Percentiles rank a stretch among this genome's conserved stretches.
Evolutionary conservation across 1,139 yeast genomes (phyloP).

Genomic region (Debaryomycetaceae sp.): DNA sequence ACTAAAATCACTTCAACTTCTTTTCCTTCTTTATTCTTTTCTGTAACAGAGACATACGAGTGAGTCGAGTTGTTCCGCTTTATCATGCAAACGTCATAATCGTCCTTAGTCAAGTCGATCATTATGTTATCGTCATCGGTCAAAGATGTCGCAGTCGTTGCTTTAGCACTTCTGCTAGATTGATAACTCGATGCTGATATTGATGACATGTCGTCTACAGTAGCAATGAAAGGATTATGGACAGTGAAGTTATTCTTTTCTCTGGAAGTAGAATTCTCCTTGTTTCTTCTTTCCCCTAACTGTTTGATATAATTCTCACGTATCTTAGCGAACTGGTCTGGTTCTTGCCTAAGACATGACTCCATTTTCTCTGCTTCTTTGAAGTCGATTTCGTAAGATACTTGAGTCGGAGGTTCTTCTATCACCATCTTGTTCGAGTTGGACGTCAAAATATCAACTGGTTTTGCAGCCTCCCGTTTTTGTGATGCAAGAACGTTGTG

Average conservation of each 20-base stretch:
- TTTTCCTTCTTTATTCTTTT: slow-evolving; percentile 38
- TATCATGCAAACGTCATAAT: slow-evolving; percentile 34
- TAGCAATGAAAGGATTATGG: neutral
- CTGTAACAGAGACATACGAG: slow-evolving; percentile 40
- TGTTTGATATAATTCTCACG: neutral
- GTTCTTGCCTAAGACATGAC: neutral
- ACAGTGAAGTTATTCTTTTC: neutral
- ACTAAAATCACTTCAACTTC: slow-evolving; percentile 47
- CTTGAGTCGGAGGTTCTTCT: slow-evolving; percentile 38
- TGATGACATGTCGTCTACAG: slow-evolving; percentile 6
- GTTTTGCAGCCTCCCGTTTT: slow-evolving; percentile 4
- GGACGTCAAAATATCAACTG: slow-evolving; percentile 6
- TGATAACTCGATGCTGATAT: slow-evolving; percentile 27
- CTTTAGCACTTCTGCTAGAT: slow-evolving; percentile 26
- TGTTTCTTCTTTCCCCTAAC: neutral
- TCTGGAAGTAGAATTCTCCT: neutral
- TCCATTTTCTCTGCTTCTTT: slow-evolving; percentile 22
- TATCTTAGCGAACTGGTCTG: neutral
- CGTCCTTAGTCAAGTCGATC: slow-evolving; percentile 44
- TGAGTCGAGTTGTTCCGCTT: slow-evolving; percentile 33
- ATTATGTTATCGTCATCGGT: slow-evolving; percentile 39
- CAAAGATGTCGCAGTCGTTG: slow-evolving; percentile 15
- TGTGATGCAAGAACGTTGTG: slow-evolving; percentile 5
- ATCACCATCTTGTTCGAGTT: slow-evolving; percentile 18
- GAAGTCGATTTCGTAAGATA: slow-evolving; percentile 41